Conservation (phyloP, 768 basidiomycete genomes). For the Leccinum variicolor region DNA sequence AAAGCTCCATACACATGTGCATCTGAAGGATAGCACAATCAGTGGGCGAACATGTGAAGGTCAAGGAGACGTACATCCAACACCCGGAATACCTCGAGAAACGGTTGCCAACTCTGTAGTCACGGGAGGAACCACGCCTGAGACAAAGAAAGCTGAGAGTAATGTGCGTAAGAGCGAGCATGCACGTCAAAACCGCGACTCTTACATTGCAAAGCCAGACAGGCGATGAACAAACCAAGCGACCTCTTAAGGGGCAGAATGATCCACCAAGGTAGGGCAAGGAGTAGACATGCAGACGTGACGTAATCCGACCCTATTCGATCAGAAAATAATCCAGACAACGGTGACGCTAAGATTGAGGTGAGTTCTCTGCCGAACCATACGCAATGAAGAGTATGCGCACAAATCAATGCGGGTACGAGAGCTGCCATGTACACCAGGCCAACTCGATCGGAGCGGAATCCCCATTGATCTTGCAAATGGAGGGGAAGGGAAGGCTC, state of each 20-base stretch:
- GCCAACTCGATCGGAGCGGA: constrained; percentile 52
- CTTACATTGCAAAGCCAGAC: constrained; percentile 56
- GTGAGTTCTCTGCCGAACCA: background rate
- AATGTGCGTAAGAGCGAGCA: background rate
- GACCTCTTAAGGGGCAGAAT: constrained; percentile 54
- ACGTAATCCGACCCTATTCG: constrained; percentile 55
- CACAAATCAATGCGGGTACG: constrained; percentile 64
- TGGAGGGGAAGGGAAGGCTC: constrained; percentile 60
- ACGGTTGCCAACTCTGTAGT: constrained; percentile 66
- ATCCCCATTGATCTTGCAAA: constrained; percentile 46
- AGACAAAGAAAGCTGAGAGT: constrained; percentile 55
- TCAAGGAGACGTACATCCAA: constrained; percentile 55
- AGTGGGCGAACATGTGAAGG: background rate
- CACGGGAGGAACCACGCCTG: constrained; percentile 57
- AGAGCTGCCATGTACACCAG: constrained; percentile 65
- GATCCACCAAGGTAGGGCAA: constrained; percentile 64
- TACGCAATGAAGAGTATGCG: constrained; percentile 19
- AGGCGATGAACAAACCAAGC: constrained; percentile 35
- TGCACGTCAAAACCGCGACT: background rate
- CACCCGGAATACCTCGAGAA: constrained; percentile 51
- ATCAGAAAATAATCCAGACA: constrained; percentile 60
- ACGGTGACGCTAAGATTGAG: constrained; percentile 44
- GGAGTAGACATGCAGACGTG: constrained; percentile 42
- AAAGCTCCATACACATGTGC: constrained; percentile 74
- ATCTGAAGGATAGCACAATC: constrained; percentile 37